phyloP scores from a whole-genome alignment of 2,329 filamentous ascomycete genomes.

The Trichoderma koningiopsis region DNA sequence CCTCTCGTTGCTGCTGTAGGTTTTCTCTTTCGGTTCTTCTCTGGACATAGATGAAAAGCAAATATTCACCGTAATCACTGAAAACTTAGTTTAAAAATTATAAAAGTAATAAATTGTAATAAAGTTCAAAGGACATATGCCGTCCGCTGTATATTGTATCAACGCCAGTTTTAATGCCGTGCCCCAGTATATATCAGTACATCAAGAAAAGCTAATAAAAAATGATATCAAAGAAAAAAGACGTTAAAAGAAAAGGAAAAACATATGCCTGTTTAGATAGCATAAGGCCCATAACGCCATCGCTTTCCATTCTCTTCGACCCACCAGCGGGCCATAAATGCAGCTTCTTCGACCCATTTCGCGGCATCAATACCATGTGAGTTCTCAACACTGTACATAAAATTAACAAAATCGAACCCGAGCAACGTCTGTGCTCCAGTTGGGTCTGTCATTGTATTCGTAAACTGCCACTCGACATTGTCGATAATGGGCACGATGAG shows the following conservation, averaged over 20 bases:
- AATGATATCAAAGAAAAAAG: constrained; percentile 3
- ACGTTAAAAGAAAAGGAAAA: background rate
- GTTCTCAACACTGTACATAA: constrained; percentile 30
- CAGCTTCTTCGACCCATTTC: constrained; percentile 39
- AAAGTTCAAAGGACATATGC: constrained; percentile 12
- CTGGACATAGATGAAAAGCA: background rate
- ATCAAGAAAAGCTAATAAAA: background rate
- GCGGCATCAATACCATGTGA: constrained; percentile 33
- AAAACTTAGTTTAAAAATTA: background rate
- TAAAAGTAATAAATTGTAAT: background rate
- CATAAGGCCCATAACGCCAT: constrained; percentile 35
- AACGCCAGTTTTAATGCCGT: constrained; percentile 21
- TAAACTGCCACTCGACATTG: constrained; percentile 39
- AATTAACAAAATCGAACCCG: constrained; percentile 27
- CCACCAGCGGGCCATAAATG: constrained; percentile 40
- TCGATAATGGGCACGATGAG: constrained; percentile 39
- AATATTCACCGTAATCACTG: background rate
- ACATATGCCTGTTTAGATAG: constrained; percentile 7
- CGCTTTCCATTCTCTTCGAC: constrained; percentile 41
- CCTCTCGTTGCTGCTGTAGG: background rate
- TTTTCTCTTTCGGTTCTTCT: background rate
- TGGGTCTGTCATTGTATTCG: constrained; percentile 35
- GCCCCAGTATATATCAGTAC: constrained; percentile 13
- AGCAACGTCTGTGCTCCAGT: constrained; percentile 30
- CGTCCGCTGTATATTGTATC: constrained; percentile 6